These are phyloP conservation scores for Rubroshorea leprosula DNA, from an alignment of 345 rosid species.

Conservation along the genomic window DNA sequence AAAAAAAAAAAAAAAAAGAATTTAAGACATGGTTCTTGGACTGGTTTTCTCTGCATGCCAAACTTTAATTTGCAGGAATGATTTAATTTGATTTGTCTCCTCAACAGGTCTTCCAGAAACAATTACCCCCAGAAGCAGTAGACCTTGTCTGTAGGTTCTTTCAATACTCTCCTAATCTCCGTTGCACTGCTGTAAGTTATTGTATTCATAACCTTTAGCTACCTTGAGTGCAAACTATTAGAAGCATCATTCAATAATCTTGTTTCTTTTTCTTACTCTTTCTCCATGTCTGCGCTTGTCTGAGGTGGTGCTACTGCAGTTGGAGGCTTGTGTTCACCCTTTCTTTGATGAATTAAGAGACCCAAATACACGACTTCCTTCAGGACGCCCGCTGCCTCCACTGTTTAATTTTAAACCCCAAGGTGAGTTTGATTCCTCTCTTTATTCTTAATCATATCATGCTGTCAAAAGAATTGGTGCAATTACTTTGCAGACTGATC, in stretches of 20 bases:
- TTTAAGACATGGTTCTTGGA: neutral
- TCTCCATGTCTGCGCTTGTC: neutral
- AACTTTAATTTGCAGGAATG: neutral
- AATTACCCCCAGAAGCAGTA: slow-evolving; percentile 94
- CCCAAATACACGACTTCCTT: slow-evolving; percentile 61
- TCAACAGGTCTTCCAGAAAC: slow-evolving; percentile 71
- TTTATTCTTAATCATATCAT: neutral
- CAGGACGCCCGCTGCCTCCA: slow-evolving; percentile 76
- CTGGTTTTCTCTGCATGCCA: neutral
- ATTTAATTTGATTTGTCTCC: neutral
- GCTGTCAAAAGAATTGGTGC: too few relatives aligned
- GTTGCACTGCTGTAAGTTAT: slow-evolving; percentile 91
- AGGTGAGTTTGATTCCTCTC: slow-evolving; percentile 29
- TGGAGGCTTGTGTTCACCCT: slow-evolving; percentile 76
- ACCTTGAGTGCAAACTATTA: too few relatives aligned
- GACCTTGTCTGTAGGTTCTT: slow-evolving; percentile 94
- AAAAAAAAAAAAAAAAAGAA: too few relatives aligned
- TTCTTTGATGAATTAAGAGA: slow-evolving; percentile 80
- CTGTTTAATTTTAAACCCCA: slow-evolving; percentile 60
- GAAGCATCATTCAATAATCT: slow-evolving; percentile 4
- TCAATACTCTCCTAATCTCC: slow-evolving; percentile 91
- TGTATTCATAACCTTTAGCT: neutral
- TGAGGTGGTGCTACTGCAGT: slow-evolving; percentile 23
- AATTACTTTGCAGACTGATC: too few relatives aligned
- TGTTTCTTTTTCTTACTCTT: neutral